Percentiles rank a stretch among this genome's conserved stretches.
phyloP scores from a whole-genome alignment of 2,329 filamentous ascomycete species.

The Epicoccum nigrum region DNA sequence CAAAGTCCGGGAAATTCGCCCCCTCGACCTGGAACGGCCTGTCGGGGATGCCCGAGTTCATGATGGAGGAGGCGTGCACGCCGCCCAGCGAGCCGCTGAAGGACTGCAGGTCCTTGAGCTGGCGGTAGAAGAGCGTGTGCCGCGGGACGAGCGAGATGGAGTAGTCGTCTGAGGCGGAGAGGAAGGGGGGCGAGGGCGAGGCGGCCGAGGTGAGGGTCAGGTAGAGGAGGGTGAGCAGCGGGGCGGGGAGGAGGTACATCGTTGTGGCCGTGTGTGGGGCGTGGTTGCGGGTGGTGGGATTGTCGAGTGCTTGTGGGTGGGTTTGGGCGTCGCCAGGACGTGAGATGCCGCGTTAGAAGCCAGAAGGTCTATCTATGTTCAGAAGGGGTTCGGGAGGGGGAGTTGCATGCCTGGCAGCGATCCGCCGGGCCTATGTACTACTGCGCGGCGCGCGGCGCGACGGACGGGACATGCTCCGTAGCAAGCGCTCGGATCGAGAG shows the following conservation, averaged over 20 bases:
- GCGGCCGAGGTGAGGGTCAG: slow-evolving; percentile 26
- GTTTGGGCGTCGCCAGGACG: not conserved
- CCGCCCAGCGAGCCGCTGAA: slow-evolving; percentile 58
- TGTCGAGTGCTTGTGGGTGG: not conserved
- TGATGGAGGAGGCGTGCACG: slow-evolving; percentile 57
- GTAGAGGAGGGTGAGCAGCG: slow-evolving; percentile 29
- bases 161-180: slow-evolving; percentile 21
- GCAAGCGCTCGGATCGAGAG: not conserved
- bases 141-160: slow-evolving; percentile 38
- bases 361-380: too few species aligned
- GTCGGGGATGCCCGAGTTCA: slow-evolving; percentile 58
- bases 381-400: too few species aligned
- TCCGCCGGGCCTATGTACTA: slow-evolving; percentile 11
- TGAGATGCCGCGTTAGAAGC: too few species aligned
- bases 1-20: slow-evolving; percentile 59
- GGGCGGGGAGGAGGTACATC: slow-evolving; percentile 27
- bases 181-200: slow-evolving; percentile 33
- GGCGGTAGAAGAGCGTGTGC: slow-evolving; percentile 44
- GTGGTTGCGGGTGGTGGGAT: not conserved
- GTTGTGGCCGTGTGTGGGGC: not conserved
- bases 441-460: too few species aligned
- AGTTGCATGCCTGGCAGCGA: not conserved
- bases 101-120: slow-evolving; percentile 40
- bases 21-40: slow-evolving; percentile 41
- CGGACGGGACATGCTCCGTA: slow-evolving; percentile 1